These are phyloP conservation scores for Phlyctochytrium arcticum DNA, from an alignment of 192 early-diverging fungal species.

Conservation along the genomic window DNA sequence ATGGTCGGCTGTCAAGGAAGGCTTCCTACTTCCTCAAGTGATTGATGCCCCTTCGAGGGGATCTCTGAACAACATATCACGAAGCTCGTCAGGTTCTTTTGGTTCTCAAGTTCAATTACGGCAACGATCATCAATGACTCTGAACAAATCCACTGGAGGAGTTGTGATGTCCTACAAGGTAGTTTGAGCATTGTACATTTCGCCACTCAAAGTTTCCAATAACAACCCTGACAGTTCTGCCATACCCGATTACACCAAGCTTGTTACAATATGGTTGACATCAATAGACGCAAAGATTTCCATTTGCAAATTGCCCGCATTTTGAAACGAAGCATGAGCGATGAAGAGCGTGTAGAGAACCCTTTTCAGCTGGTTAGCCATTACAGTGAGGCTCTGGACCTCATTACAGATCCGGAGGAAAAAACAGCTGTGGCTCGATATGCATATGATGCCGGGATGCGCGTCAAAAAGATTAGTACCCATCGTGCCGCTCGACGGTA, in stretches of 20 bases:
- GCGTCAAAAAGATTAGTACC: constrained; percentile 14
- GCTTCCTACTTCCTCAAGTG: constrained; percentile 20
- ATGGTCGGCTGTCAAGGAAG: constrained; percentile 26
- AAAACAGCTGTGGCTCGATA: constrained; percentile 16
- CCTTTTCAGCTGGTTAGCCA: constrained; percentile 31
- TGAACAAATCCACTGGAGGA: constrained; percentile 13
- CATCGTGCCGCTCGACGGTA: constrained; percentile 14
- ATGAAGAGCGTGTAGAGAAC: constrained; percentile 16
- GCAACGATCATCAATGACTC: constrained; percentile 10
- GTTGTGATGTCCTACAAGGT: constrained; percentile 21
- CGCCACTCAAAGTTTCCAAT: not conserved
- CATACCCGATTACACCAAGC: constrained; percentile 22
- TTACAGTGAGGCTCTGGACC: constrained; percentile 28
- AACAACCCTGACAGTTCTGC: constrained; percentile 18
- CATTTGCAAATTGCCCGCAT: constrained; percentile 38
- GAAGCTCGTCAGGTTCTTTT: constrained; percentile 21
- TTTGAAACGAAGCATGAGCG: constrained; percentile 4
- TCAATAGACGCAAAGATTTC: not conserved
- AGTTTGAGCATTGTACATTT: not conserved
- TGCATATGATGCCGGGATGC: constrained; percentile 29
- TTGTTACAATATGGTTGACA: constrained; percentile 11
- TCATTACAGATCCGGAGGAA: constrained; percentile 22
- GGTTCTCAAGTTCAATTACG: not conserved
- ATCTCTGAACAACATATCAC: not conserved
- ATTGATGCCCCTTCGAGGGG: constrained; percentile 1